Base-by-base conservation (phyloP, 192 early-diverging fungal genomes). In the Fimicolochytrium jonesii region DNA sequence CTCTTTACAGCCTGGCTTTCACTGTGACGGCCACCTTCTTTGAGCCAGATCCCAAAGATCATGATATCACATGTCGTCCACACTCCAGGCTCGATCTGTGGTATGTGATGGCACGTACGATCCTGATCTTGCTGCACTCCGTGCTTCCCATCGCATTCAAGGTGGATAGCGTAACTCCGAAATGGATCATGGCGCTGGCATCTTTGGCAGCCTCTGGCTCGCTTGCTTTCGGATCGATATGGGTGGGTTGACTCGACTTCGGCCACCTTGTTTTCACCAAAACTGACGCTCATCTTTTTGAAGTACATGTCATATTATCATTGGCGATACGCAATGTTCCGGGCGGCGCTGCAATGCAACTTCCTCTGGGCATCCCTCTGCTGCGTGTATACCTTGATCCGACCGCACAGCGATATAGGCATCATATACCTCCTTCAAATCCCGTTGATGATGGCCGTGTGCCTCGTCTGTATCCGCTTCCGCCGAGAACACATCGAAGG, bases 301-400 rank as follows among this genome's bases (percentile, higher is more conserved):
- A 63, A 67, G 76, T 78, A 75, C 62, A 68, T 78, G 41, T 72
- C 76, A 5, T 78, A 72, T 62, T 78, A 78, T 52, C 32, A 66
- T 59, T 72, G 59, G 56, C 13, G 45, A 1, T 78, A 68, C 51
- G 51, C 69, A 2, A 45, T 71, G 3, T 60, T 78, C 28, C 50
- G 72, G 31, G 56, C 73, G 13, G 58, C 56, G 3, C 53, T 75
- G 32, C 69, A 72, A 44, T 25, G 39, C 30, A 75, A 75, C 62
- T 78, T 78, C 47, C 59, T 69, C 29, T 50, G 45, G 66, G 74
- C 67, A 3, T 74, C 77, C 0, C 60, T 74, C 9, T 72, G 73
- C 58, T 32, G 58, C 20, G 39, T 70, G 0, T 78, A 48, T 53
- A 75, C 53, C n/a, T 33, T 64, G 11, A n/a, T 66, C n/a, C 47